Conservation (phyloP, 2,329 filamentous ascomycete species). For the Thyridium curvatum region DNA sequence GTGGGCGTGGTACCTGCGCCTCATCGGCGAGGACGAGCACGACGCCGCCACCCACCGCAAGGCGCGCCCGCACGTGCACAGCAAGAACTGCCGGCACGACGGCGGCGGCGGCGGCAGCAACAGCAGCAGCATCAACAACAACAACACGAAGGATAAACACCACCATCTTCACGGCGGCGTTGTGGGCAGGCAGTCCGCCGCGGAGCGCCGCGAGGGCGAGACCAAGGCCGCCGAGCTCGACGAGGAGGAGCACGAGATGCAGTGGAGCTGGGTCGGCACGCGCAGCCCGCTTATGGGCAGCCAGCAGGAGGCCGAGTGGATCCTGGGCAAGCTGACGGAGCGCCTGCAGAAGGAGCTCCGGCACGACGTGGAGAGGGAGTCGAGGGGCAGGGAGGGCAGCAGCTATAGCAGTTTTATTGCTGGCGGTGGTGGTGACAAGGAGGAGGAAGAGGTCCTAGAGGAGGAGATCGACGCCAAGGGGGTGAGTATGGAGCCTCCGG, state of each 20-base stretch:
- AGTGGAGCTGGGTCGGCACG: conserved; percentile 70
- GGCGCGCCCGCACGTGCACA: conserved; percentile 11
- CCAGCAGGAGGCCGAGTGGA: conserved; percentile 66
- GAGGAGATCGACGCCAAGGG: no score
- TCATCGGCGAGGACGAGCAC: conserved; percentile 64
- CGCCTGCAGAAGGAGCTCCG: conserved; percentile 46
- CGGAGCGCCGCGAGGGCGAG: conserved; percentile 8
- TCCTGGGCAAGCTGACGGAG: conserved; percentile 57
- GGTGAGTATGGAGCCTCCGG: no score
- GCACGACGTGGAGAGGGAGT: conserved; percentile 14
- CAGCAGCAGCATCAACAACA: neutral
- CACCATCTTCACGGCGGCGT: conserved; percentile 2
- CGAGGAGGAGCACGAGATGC: conserved; percentile 20
- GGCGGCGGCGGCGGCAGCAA: conserved; percentile 5
- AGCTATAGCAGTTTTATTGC: no score
- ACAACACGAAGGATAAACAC: no score
- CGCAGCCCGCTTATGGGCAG: conserved; percentile 64
- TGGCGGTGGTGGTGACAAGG: no score
- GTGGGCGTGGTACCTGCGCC: conserved; percentile 76
- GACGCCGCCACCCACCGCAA: conserved; percentile 43
- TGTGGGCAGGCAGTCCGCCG: neutral
- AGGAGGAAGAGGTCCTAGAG: conserved; percentile 1
- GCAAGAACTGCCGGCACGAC: conserved; percentile 2
- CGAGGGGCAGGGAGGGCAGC: conserved; percentile 37
- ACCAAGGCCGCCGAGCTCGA: conserved; percentile 4